Conservation (phyloP, 1,284 basidiomycete genomes). For the Tilletia walkeri region DNA sequence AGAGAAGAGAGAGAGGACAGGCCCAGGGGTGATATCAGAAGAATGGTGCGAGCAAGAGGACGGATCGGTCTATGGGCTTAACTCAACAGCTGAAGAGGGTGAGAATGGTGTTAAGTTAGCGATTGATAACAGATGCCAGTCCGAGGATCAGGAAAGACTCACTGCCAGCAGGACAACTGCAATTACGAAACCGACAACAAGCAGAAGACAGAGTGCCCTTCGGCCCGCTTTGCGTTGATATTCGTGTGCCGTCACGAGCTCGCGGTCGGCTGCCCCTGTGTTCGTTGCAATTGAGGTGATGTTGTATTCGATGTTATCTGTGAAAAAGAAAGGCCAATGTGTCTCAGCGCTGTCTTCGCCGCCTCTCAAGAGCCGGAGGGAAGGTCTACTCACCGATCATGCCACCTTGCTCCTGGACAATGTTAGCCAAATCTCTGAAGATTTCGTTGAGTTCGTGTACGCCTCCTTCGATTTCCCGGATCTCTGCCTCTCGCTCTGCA, state of each 20-base stretch:
- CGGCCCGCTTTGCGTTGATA: constrained; percentile 93
- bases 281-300: constrained; percentile 82
- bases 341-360: neutral
- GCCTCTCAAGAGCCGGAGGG: neutral
- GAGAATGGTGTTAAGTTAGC: too few relatives aligned
- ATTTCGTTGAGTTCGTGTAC: constrained; percentile 97
- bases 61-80: too few relatives aligned
- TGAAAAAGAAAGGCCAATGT: neutral
- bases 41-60: too few relatives aligned
- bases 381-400: constrained; percentile 74
- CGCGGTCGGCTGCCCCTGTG: constrained; percentile 78
- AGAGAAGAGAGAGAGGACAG: too few relatives aligned
- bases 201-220: constrained; percentile 81
- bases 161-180: constrained; percentile 89
- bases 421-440: constrained; percentile 90
- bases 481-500: constrained; percentile 89
- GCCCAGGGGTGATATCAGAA: too few relatives aligned
- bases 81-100: too few relatives aligned
- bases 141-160: constrained; percentile 55
- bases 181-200: constrained; percentile 81
- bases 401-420: constrained; percentile 89
- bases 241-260: constrained; percentile 83
- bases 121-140: too few relatives aligned
- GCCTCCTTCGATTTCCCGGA: constrained; percentile 92
- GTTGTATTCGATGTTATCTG: constrained; percentile 96